Evolutionary conservation across 2,329 filamentous ascomycete species (phyloP).

Genomic region (Colletotrichum caudatum): DNA sequence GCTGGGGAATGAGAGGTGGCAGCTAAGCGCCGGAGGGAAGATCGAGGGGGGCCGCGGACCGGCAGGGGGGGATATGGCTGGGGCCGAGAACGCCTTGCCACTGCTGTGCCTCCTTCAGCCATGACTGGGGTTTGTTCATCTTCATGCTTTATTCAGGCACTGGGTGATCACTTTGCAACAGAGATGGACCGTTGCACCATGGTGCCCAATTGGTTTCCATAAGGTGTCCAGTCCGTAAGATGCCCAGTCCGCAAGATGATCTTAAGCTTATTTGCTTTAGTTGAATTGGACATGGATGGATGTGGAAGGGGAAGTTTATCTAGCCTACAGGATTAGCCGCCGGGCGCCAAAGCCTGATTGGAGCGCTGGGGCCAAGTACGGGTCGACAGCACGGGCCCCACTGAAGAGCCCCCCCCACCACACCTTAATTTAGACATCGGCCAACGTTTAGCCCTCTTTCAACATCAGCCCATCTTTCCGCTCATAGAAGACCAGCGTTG

Average conservation of each 20-base stretch:
- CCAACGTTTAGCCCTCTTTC: background rate
- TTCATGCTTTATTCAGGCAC: background rate
- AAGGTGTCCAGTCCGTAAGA: background rate
- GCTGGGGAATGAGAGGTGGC: slow-evolving; percentile 30
- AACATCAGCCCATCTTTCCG: background rate
- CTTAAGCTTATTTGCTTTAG: background rate
- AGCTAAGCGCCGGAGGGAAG: slow-evolving; percentile 35
- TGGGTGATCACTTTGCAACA: background rate
- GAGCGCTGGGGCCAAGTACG: background rate
- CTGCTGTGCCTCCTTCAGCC: slow-evolving; percentile 9
- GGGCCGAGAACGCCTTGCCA: slow-evolving; percentile 13
- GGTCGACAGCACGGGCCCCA: background rate
- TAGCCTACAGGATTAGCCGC: slow-evolving; percentile 34
- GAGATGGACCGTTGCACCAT: fast-evolving
- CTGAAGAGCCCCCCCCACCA: background rate
- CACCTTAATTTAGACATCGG: slow-evolving; percentile 29
- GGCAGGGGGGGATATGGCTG: slow-evolving; percentile 17
- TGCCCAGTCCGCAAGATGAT: background rate
- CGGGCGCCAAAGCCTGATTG: slow-evolving; percentile 4
- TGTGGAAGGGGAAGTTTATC: background rate
- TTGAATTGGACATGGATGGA: background rate
- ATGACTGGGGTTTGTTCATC: background rate
- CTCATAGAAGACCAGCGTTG: background rate
- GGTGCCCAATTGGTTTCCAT: background rate
- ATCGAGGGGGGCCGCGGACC: slow-evolving; percentile 35